Evolutionary conservation across 257 asterid genomes (phyloP), one percentile per base, ranked within the genome.

Genomic region (Apocynum venetum): DNA sequence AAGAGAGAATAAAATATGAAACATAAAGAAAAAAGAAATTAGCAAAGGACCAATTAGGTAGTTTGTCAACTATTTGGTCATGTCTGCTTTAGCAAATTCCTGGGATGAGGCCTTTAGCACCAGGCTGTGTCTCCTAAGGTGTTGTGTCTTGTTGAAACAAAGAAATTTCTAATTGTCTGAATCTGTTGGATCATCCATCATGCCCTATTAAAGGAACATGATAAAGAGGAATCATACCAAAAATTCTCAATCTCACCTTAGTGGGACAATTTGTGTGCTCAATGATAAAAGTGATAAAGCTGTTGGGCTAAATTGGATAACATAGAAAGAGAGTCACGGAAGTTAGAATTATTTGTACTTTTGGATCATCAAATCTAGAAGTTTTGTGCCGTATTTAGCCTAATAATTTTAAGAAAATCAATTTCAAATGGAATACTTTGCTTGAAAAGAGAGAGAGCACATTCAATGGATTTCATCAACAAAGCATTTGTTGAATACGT

Each of bases 61-160:
- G 83, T 84, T 87, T 76, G 89, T 88, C 92, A 88, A 89, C 93
- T 78, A 82, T 82, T 71, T 85, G 81, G 88, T 91, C 95, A 87
- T 81, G 76, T 89, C 95, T 70, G 61, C 69, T 57, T 49, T 36
- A 71, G 82, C 88, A 83, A 67, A 86, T 85, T 88, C 87, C 87
- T 84, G 59, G 86, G 88, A 88, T 82, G 82, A 86, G 89, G 87
- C 87, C 86, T 80, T 80, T 80, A 73, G 88, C 91, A 90, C 90
- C 80, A 85, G 61, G 67, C 76, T 36, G 1, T 87, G 89, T 84
- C 85, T 68, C 78, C 74, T 76, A 57, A 69, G 61, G 61, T 78
- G 85, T 83, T 77, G 78, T 79, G 86, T 87, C 83, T 43, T 77
- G 75, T 83, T 77, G 85, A 82, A 85, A 82, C 92, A 87, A 55